A percentile compares a stretch with the other conserved stretches of the same genome.
Conservation (phyloP, 495 filamentous ascomycete species). For the Podospora comata region DNA sequence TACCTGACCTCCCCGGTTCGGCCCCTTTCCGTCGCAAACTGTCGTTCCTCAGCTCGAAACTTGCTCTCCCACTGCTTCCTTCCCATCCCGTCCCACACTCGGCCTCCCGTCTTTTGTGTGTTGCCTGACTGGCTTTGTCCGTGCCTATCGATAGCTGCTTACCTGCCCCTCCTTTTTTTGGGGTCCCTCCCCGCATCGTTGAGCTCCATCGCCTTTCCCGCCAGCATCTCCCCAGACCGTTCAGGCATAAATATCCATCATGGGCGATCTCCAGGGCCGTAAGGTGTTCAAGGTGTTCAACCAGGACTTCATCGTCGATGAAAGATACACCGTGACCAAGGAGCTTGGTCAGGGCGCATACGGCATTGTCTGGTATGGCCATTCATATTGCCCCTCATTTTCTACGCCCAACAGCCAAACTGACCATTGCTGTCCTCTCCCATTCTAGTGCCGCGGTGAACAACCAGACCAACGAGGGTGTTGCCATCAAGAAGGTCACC, state of each 20-base stretch:
- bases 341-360: slow-evolving; percentile 97
- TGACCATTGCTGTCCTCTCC: not conserved
- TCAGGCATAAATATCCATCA: slow-evolving; percentile 33
- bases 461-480: slow-evolving; percentile 85
- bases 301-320: slow-evolving; percentile 98
- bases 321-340: slow-evolving; percentile 97
- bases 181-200: slow-evolving; percentile 1
- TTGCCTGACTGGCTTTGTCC: slow-evolving; percentile 4
- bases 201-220: slow-evolving; percentile 2
- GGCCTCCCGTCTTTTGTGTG: not conserved
- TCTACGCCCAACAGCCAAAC: slow-evolving; percentile 13
- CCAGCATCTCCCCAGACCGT: not conserved
- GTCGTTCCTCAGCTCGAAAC: not conserved
- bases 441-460: slow-evolving; percentile 79
- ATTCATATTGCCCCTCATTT: slow-evolving; percentile 5
- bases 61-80: not conserved
- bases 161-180: slow-evolving; percentile 15
- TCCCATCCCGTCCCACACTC: not conserved
- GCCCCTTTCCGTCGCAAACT: not conserved
- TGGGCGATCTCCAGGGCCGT: slow-evolving; percentile 78
- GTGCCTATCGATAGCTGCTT: not conserved
- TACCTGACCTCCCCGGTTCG: not conserved
- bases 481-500: slow-evolving; percentile 98
- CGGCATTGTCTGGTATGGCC: slow-evolving; percentile 90
- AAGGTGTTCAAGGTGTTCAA: slow-evolving; percentile 99